These are phyloP conservation scores for Diaporthe amygdali DNA, from an alignment of 2,329 filamentous ascomycete genomes.

Conservation along the genomic window DNA sequence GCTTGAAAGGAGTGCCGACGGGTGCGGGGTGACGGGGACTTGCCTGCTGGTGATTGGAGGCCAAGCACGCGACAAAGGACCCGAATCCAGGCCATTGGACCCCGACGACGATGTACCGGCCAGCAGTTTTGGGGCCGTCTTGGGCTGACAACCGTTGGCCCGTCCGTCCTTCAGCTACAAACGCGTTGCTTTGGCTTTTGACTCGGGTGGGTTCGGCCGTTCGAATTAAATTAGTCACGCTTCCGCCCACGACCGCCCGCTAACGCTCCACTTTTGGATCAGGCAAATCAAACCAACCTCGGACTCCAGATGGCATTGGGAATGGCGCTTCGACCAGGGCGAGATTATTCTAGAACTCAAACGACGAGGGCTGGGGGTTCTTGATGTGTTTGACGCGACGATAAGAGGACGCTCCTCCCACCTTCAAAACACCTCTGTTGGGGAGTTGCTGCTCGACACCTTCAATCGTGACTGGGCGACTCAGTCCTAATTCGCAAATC, in stretches of 20 bases:
- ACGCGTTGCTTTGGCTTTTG: neutral
- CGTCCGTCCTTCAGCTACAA: neutral
- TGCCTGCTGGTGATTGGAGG: neutral
- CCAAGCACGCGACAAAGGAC: neutral
- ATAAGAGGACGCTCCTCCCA: neutral
- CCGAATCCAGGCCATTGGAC: neutral
- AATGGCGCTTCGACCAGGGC: neutral
- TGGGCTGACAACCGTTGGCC: neutral
- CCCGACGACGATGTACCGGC: neutral
- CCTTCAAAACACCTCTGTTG: neutral
- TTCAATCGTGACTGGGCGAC: neutral
- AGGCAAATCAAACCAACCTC: neutral
- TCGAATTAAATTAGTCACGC: slow-evolving; percentile 1
- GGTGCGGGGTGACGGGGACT: neutral
- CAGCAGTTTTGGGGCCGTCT: neutral
- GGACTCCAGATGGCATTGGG: neutral
- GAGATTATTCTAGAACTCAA: slow-evolving; percentile 2
- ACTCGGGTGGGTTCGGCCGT: slow-evolving; percentile 5
- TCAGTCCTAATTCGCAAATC: neutral
- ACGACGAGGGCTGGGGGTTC: neutral
- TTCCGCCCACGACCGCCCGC: neutral
- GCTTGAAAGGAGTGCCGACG: neutral
- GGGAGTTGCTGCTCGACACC: neutral
- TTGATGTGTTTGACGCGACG: neutral
- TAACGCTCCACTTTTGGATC: slow-evolving; percentile 1